Conservation (phyloP, 768 basidiomycete genomes). For the Trametes sanguinea region DNA sequence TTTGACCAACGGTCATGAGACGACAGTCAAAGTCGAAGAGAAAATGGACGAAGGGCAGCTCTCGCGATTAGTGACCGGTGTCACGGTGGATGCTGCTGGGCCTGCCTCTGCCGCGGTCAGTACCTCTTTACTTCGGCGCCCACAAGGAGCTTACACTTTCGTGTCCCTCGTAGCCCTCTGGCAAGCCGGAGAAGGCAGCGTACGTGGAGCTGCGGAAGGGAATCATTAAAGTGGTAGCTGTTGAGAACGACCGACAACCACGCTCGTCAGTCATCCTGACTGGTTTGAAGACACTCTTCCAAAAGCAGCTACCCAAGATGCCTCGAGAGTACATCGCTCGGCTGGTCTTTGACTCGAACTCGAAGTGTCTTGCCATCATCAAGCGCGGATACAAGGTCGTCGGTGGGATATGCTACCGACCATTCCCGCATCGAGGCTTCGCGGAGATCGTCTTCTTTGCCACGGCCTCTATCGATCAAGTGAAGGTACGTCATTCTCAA, state of each 20-base stretch:
- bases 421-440: constrained; percentile 92
- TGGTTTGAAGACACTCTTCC: constrained; percentile 95
- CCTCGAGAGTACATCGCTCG: constrained; percentile 97
- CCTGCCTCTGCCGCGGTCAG: constrained; percentile 50
- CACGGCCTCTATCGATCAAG: constrained; percentile 93
- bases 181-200: constrained; percentile 75
- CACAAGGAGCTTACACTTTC: background rate
- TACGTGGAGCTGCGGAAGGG: constrained; percentile 78
- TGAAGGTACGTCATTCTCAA: constrained; percentile 64
- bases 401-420: constrained; percentile 95
- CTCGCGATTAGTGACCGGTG: constrained; percentile 75
- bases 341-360: constrained; percentile 89
- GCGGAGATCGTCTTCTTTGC: constrained; percentile 99
- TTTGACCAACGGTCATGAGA: constrained; percentile 46
- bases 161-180: constrained; percentile 43
- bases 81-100: constrained; percentile 69
- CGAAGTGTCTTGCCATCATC: constrained; percentile 91
- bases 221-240: constrained; percentile 80
- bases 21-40: constrained; percentile 72
- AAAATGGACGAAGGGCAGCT: constrained; percentile 79
- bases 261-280: constrained; percentile 85
- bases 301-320: constrained; percentile 98
- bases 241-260: constrained; percentile 78
- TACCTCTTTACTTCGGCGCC: background rate
- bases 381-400: constrained; percentile 95